Percentiles rank a stretch among this genome's conserved stretches.
phyloP scores from a whole-genome alignment of 2,329 filamentous ascomycete species.

The Xylariaceae sp. region DNA sequence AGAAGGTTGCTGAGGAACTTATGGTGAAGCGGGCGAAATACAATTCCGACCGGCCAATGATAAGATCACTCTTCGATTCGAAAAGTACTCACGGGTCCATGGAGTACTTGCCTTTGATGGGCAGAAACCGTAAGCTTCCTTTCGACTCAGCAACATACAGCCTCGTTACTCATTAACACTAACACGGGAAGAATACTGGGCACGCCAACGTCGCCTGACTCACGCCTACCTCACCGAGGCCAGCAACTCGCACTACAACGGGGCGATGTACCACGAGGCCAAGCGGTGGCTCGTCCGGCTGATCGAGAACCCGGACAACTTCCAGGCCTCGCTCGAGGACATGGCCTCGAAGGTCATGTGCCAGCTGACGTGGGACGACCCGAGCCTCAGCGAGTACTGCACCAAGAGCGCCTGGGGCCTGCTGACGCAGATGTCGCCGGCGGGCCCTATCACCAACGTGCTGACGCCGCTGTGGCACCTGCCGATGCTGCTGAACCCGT shows the following conservation, averaged over 20 bases:
- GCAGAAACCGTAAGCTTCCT: conserved; percentile 40
- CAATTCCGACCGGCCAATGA: conserved; percentile 41
- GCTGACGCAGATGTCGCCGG: conserved; percentile 49
- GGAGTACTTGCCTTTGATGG: conserved; percentile 50
- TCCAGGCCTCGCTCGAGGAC: conserved; percentile 43
- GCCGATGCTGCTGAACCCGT: conserved; percentile 41
- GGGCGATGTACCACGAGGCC: conserved; percentile 42
- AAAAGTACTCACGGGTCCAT: conserved; percentile 47
- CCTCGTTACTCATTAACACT: conserved; percentile 2
- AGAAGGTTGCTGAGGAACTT: conserved; percentile 44
- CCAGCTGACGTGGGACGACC: conserved; percentile 45
- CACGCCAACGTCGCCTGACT: conserved; percentile 44
- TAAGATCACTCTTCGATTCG: conserved; percentile 44
- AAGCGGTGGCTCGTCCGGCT: conserved; percentile 45
- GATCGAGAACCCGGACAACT: conserved; percentile 41
- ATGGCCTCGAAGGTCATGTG: conserved; percentile 52
- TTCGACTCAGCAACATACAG: neutral
- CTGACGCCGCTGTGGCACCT: conserved; percentile 47
- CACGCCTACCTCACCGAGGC: conserved; percentile 41
- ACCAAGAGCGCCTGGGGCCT: conserved; percentile 48
- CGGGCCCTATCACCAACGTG: conserved; percentile 50
- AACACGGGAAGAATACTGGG: conserved; percentile 40
- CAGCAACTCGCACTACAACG: conserved; percentile 25
- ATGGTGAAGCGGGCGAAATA: conserved; percentile 43
- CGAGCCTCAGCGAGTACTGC: conserved; percentile 37